Conservation (phyloP, 495 filamentous ascomycete species). For the Aspergillus sclerotiicarbonarius region DNA sequence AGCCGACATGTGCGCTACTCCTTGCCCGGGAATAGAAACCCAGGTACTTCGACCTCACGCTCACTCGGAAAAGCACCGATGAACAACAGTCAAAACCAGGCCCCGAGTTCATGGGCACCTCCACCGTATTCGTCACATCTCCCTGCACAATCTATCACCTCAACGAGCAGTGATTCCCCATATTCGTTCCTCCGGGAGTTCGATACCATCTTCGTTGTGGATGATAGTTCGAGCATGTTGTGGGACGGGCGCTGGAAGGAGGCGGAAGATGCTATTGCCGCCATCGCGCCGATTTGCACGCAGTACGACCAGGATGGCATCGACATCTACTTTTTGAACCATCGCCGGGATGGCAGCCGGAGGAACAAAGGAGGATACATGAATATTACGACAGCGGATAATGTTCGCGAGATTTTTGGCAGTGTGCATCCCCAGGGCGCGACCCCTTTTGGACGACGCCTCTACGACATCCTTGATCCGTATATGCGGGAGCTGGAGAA, state of each 20-base stretch:
- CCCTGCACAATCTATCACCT: conserved; percentile 1
- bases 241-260: conserved; percentile 73
- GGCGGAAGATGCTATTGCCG: conserved; percentile 65
- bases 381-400: conserved; percentile 51
- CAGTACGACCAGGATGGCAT: conserved; percentile 84
- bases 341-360: conserved; percentile 27
- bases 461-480: conserved; percentile 70
- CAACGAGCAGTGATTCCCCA: conserved; percentile 31
- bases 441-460: conserved; percentile 73
- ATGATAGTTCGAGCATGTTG: conserved; percentile 94
- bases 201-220: conserved; percentile 91
- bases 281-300: conserved; percentile 84
- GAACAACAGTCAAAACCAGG: background rate
- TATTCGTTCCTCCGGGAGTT: conserved; percentile 85
- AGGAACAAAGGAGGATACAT: conserved; percentile 46
- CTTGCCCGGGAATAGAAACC: background rate
- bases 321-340: conserved; percentile 91
- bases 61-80: background rate
- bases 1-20: background rate
- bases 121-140: conserved; percentile 31
- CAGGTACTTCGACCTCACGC: background rate
- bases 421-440: conserved; percentile 59
- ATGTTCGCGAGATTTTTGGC: conserved; percentile 66
- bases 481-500: conserved; percentile 54
- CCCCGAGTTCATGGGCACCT: conserved; percentile 26